Conservation (phyloP, 1,284 basidiomycete genomes). For the Papiliotrema fonsecae region DNA sequence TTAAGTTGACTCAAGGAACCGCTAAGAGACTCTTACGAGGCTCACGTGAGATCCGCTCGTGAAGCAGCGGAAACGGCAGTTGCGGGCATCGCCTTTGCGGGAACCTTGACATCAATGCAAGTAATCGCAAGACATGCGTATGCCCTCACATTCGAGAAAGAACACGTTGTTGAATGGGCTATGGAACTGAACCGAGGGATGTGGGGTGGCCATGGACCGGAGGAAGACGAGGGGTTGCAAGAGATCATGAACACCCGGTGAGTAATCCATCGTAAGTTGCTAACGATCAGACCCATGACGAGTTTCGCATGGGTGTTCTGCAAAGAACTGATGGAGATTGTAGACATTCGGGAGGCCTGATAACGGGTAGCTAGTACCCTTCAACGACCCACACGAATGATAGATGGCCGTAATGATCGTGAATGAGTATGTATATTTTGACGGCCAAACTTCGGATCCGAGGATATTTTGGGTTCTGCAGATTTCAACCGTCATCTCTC, state of each 20-base stretch:
- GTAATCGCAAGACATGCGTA: constrained; percentile 37
- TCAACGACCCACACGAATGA: too few species aligned
- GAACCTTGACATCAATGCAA: constrained; percentile 17
- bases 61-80: constrained; percentile 17
- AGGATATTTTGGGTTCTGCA: too few species aligned
- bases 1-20: constrained; percentile 24
- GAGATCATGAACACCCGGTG: constrained; percentile 20
- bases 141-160: constrained; percentile 29
- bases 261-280: background rate
- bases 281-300: constrained; percentile 27
- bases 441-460: too few species aligned
- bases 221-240: constrained; percentile 12
- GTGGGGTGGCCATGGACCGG: constrained; percentile 1
- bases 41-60: constrained; percentile 18
- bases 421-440: too few species aligned
- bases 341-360: too few species aligned
- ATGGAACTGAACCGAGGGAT: constrained; percentile 13
- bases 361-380: too few species aligned
- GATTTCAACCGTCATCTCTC: too few species aligned
- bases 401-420: too few species aligned
- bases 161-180: constrained; percentile 32
- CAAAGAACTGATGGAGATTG: constrained; percentile 34
- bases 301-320: constrained; percentile 44
- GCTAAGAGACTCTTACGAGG: constrained; percentile 27
- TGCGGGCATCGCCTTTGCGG: constrained; percentile 13